Percentiles rank a stretch among this genome's conserved stretches.
Conservation (phyloP, 1,284 basidiomycete genomes). For the Schizophyllum commune region DNA sequence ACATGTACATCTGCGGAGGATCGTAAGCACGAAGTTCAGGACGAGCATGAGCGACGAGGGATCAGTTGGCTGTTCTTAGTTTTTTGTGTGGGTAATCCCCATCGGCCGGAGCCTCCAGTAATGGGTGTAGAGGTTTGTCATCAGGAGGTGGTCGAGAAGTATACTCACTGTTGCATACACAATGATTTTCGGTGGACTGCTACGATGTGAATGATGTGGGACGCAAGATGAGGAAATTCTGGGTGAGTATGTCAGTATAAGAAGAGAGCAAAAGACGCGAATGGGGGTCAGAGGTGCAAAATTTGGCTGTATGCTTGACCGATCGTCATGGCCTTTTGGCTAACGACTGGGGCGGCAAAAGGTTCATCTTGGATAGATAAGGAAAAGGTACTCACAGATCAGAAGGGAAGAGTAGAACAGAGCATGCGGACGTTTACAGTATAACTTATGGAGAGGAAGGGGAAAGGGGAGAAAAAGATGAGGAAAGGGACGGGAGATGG, state of each 20-base stretch:
- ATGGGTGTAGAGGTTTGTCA: constrained; percentile 11
- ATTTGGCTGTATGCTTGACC: constrained; percentile 26
- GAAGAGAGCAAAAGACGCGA: constrained; percentile 4
- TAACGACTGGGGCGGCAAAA: constrained; percentile 27
- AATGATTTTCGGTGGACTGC: background rate
- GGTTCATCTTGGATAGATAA: constrained; percentile 2
- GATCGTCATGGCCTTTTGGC: constrained; percentile 21
- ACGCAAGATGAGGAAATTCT: background rate
- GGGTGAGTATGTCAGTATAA: background rate
- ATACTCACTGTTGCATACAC: background rate
- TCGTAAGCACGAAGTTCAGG: background rate
- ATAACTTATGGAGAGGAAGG: background rate
- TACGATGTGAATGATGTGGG: no score
- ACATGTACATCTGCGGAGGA: background rate
- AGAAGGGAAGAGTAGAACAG: background rate
- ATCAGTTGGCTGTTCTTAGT: constrained; percentile 21
- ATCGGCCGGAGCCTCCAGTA: constrained; percentile 10
- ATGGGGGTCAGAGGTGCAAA: constrained; percentile 22
- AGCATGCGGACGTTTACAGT: background rate
- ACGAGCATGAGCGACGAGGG: constrained; percentile 2
- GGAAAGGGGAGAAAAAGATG: background rate
- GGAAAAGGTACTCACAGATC: background rate
- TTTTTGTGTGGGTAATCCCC: constrained; percentile 11
- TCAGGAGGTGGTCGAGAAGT: constrained; percentile 8
- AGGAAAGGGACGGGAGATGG: background rate